Conservation (phyloP, 2,329 filamentous ascomycete genomes). For the Penicillium corylophilum region DNA sequence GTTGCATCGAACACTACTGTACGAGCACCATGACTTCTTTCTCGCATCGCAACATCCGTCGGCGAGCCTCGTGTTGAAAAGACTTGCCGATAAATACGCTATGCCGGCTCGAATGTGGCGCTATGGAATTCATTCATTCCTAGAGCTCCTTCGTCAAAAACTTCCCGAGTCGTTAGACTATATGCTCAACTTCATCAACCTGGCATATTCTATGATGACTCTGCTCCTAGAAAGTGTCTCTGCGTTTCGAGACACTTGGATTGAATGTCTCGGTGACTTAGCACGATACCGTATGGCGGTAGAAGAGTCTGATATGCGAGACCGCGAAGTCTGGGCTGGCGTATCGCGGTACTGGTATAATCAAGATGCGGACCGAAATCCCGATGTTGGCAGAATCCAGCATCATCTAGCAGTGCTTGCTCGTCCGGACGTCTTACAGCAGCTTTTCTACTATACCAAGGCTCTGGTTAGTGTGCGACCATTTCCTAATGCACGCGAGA, state of each 20-base stretch:
- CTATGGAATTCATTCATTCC: conserved; percentile 82
- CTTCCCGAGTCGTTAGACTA: conserved; percentile 77
- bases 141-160: conserved; percentile 72
- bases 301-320: conserved; percentile 73
- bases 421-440: conserved; percentile 56
- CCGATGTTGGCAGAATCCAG: conserved; percentile 74
- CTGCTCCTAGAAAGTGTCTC: conserved; percentile 82
- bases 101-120: conserved; percentile 97
- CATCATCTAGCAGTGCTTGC: conserved; percentile 77
- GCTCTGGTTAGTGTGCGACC: conserved; percentile 56
- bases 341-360: conserved; percentile 83
- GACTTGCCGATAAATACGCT: conserved; percentile 74
- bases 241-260: conserved; percentile 83
- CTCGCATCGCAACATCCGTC: conserved; percentile 83
- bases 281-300: conserved; percentile 88
- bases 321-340: conserved; percentile 76
- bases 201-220: conserved; percentile 88
- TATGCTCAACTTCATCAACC: conserved; percentile 87
- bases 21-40: conserved; percentile 85
- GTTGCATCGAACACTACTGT: conserved; percentile 73
- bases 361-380: conserved; percentile 73
- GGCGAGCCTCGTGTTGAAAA: conserved; percentile 64
- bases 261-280: conserved; percentile 86
- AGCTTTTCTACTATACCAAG: conserved; percentile 60
- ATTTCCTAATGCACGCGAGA: conserved; percentile 57